A percentile compares a stretch with the other conserved stretches of the same genome.
Evolutionary conservation across 75 land plant genomes (phyloP).

Genomic region (Pinus taeda): DNA sequence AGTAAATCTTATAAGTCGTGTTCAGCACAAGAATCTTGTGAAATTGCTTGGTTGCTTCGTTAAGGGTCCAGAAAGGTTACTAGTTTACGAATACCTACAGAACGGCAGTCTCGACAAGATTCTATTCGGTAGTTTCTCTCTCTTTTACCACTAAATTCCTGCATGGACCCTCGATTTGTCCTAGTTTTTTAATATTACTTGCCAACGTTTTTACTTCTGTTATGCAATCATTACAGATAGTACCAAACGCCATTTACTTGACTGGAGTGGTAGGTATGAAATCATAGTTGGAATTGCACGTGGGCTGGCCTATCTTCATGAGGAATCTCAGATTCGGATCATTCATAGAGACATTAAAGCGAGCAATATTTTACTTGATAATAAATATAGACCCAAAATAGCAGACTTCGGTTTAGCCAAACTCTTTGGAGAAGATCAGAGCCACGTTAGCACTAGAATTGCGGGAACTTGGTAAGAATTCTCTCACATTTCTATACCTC

Average conservation of each 20-base stretch:
- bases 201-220: no score
- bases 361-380: constrained; percentile 66
- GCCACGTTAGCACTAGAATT: constrained; percentile 38
- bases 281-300: no score
- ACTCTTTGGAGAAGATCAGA: constrained; percentile 42
- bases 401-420: constrained; percentile 68
- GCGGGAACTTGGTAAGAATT: constrained; percentile 55
- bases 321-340: constrained; percentile 51
- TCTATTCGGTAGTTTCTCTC: background rate
- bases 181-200: no score
- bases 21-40: no score
- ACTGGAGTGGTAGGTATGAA: no score
- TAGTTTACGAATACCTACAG: background rate
- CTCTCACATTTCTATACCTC: no score
- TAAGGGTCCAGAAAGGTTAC: background rate
- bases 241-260: no score
- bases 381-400: constrained; percentile 55
- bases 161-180: no score
- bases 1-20: no score
- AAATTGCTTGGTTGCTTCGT: no score
- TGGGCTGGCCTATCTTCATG: no score
- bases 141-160: no score
- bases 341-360: constrained; percentile 81
- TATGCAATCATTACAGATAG: background rate
- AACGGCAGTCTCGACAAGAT: background rate